A percentile compares a stretch with the other conserved stretches of the same genome.
These are phyloP conservation scores for Hymenoscyphus salicellus DNA, from an alignment of 2,329 filamentous ascomycete genomes.

Conservation along the genomic window DNA sequence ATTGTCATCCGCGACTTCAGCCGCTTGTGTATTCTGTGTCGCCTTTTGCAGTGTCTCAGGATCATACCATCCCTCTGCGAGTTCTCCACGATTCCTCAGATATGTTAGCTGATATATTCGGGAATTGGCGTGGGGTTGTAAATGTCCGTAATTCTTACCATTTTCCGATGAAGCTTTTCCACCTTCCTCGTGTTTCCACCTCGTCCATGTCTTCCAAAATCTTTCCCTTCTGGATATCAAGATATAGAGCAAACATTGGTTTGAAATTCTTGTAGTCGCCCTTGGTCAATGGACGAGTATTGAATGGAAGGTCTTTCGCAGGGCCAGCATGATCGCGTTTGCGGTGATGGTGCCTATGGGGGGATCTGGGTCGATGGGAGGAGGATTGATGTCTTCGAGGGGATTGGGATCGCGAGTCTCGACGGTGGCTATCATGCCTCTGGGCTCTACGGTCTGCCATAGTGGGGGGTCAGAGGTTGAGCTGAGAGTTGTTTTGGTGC, in stretches of 20 bases:
- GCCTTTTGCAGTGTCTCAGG: slow-evolving; percentile 53
- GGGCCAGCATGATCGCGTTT: slow-evolving; percentile 27
- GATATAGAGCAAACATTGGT: slow-evolving; percentile 76
- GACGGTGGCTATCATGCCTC: background rate
- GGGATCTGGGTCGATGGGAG: slow-evolving; percentile 23
- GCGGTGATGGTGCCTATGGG: slow-evolving; percentile 36
- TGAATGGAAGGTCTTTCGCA: slow-evolving; percentile 55
- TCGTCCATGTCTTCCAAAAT: slow-evolving; percentile 67
- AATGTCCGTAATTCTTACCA: slow-evolving; percentile 56
- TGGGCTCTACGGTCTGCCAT: slow-evolving; percentile 8
- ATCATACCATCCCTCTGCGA: slow-evolving; percentile 92
- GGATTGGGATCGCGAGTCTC: slow-evolving; percentile 22
- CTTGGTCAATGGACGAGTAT: slow-evolving; percentile 64
- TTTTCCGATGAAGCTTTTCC: slow-evolving; percentile 88
- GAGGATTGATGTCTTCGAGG: slow-evolving; percentile 15
- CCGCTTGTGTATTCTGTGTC: slow-evolving; percentile 20
- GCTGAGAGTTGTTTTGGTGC: background rate
- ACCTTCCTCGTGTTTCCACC: slow-evolving; percentile 75
- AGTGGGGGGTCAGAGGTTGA: background rate
- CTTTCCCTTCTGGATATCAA: slow-evolving; percentile 82
- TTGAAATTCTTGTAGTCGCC: slow-evolving; percentile 64
- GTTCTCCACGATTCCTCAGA: slow-evolving; percentile 74
- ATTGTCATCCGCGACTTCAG: slow-evolving; percentile 10
- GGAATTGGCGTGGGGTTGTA: background rate
- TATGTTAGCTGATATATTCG: slow-evolving; percentile 43